Evolutionary conservation across 1,284 basidiomycete genomes (phyloP), one percentile per base, ranked within the genome.

Genomic region (Vanrija pseudolonga): DNA sequence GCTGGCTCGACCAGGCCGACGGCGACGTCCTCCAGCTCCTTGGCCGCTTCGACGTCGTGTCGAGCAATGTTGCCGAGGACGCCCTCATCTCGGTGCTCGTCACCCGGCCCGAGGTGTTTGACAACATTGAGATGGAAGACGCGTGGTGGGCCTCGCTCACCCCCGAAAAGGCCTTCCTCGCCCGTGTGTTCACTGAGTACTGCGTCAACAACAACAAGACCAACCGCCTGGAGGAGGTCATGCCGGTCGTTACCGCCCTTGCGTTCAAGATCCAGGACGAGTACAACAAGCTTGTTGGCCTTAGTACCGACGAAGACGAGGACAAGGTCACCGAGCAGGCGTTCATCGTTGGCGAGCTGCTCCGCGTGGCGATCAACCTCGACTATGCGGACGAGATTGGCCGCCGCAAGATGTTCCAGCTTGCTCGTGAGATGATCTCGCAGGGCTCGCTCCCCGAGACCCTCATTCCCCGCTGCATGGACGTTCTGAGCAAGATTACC

Each of bases 351-450:
- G 82, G 85, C 2, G 90, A 97, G 69, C 68, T 98, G 64, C 80
- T 97, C 37, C 83, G 84, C 51, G 83, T 96, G 50, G 87, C 89
- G 0, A 81, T 92, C 26, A 86, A 87, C 57, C 79, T 93, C 43
- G 95, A 98, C 74, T 98, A 94, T 65, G 86, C 85, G 26, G 96
- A 98, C 76, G 93, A 98, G 75, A 92, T 94, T 66, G 94, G 96
- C 9, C 77, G 95, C 55, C 79, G 94, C 56, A 94, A 92, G 77
- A 89, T 96, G 81, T 95, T 95, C 68, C 82, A 85, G 52, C 84
- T 95, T 38, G 84, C 92, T 59, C 84, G 89, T 87, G 68, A 91
- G 56, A 93, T 95, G 88, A 83, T 97, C 20, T 85, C 86, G 1
- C 87, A 94, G 69, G 83, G 87, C 11, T 78, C 82, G 14, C 81